phyloP scores from a whole-genome alignment of 2,329 filamentous ascomycete species.

The Penicillium sp. region DNA sequence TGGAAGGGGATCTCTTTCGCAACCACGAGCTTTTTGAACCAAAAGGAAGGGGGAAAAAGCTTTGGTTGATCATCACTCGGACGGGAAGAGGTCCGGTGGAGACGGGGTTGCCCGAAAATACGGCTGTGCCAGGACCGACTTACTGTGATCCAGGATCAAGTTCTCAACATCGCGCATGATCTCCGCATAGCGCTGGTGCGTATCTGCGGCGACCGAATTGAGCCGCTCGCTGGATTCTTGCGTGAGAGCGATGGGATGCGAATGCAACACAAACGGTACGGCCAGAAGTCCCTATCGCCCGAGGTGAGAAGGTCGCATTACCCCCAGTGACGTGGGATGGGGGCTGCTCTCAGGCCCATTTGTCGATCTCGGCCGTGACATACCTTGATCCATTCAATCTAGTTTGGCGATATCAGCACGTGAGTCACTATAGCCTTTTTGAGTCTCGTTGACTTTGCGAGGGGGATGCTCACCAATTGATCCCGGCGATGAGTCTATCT shows the following conservation, averaged over 20 bases:
- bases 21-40: no score
- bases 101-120: not conserved
- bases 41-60: no score
- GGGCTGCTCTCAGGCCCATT: no score
- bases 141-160: conserved; percentile 88
- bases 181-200: conserved; percentile 84
- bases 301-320: no score
- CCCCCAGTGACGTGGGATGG: no score
- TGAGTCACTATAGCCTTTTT: no score
- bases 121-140: conserved; percentile 3
- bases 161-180: conserved; percentile 91
- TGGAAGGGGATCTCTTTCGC: no score
- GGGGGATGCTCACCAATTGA: conserved; percentile 59
- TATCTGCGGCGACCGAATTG: conserved; percentile 67
- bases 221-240: conserved; percentile 60
- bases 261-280: conserved; percentile 93
- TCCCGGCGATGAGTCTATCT: conserved; percentile 76
- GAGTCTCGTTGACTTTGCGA: no score
- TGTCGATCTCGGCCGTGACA: not conserved
- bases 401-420: not conserved
- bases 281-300: conserved; percentile 62
- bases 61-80: no score
- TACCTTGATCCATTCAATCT: conserved; percentile 88
- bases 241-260: conserved; percentile 83
- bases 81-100: no score